A percentile compares a stretch with the other conserved stretches of the same genome.
Conservation (phyloP, 352 stramenopile species). For the Thraustochytrium sp. region DNA sequence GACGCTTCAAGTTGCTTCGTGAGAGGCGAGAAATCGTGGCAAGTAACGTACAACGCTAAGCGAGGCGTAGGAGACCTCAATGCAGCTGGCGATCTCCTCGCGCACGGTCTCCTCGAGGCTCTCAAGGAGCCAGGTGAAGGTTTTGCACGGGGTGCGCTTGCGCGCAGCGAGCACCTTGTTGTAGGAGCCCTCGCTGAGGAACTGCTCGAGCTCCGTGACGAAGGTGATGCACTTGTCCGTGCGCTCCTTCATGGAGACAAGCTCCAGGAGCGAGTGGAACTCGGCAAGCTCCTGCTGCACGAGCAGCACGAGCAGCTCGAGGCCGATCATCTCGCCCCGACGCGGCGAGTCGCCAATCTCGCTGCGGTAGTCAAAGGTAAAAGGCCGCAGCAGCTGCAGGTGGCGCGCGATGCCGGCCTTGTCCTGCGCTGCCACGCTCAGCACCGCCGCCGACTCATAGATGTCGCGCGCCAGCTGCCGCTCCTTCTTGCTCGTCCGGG, state of each 20-base stretch:
- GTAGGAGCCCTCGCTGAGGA: constrained; percentile 84
- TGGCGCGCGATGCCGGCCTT: constrained; percentile 73
- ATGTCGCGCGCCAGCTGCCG: constrained; percentile 70
- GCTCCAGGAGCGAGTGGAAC: constrained; percentile 84
- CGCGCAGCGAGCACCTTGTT: constrained; percentile 75
- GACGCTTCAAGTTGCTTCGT: not conserved
- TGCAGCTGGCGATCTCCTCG: constrained; percentile 44
- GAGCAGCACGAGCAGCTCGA: constrained; percentile 75
- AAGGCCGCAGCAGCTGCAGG: constrained; percentile 78
- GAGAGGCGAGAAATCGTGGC: not conserved
- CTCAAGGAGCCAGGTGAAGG: constrained; percentile 73
- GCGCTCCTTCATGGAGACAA: constrained; percentile 71
- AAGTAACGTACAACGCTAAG: constrained; percentile 20
- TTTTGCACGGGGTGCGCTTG: constrained; percentile 68
- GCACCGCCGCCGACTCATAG: constrained; percentile 74
- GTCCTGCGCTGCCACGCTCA: constrained; percentile 74
- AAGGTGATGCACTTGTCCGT: constrained; percentile 76
- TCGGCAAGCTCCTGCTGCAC: constrained; percentile 84
- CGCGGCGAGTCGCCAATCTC: constrained; percentile 63
- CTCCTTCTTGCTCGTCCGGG: constrained; percentile 61
- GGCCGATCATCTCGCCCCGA: constrained; percentile 75
- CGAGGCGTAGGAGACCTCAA: constrained; percentile 32
- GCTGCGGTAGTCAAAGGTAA: constrained; percentile 60
- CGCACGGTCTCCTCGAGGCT: constrained; percentile 73
- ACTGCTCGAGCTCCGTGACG: constrained; percentile 78